Base-by-base conservation (phyloP, 2,329 filamentous ascomycete species). In the Alternaria rosae region DNA sequence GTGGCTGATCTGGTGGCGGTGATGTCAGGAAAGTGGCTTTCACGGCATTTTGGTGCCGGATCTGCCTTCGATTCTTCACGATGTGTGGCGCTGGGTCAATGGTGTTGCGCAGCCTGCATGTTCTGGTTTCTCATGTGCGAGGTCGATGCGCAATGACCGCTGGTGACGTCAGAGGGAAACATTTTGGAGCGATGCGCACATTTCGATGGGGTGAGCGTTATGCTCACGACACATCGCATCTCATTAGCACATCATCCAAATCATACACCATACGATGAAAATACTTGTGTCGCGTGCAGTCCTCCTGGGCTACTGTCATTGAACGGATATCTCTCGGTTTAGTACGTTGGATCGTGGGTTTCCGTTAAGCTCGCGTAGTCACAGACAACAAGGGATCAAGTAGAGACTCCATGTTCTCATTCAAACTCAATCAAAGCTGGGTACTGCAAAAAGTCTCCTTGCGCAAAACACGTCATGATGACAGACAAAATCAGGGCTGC, bases 11-110 rank as follows among this genome's bases (percentile, higher is more conserved):
- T 5, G 28, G 13, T 20, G 25, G 45, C 45, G 63, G 63, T 68
- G 60, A 61, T 66, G 67, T 58, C 65, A 69, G 65, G 6, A 38
- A 43, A 53, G 48, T 61, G 59, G 54, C 59, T 61, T 38, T 32
- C 23, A 11, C 32, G 25, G 52, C 54, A 54, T 26, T 23, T 21
- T 57, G 45, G 61, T 54, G 61, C 57, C 20, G 38, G 2, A 26
- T 12, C 17, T 32, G 26, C 60, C 12, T 35, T 58, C 38, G 15
- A 59, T 47, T 59, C 57, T 61, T 25, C 47, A 57, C 48, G 25
- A 54, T 21, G 45, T 45, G 50, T 28, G 48, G 42, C 45, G 42
- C 26, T 53, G 54, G 12, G 28, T 15, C 43, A 25, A 50, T 43
- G 23, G 15, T 42, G 25, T 43, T 35, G 35, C 17, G 13, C 10